Evolutionary conservation across 2,329 filamentous ascomycete species (phyloP), one percentile per base, ranked within the genome.

Genomic region (Alternaria metachromatica): DNA sequence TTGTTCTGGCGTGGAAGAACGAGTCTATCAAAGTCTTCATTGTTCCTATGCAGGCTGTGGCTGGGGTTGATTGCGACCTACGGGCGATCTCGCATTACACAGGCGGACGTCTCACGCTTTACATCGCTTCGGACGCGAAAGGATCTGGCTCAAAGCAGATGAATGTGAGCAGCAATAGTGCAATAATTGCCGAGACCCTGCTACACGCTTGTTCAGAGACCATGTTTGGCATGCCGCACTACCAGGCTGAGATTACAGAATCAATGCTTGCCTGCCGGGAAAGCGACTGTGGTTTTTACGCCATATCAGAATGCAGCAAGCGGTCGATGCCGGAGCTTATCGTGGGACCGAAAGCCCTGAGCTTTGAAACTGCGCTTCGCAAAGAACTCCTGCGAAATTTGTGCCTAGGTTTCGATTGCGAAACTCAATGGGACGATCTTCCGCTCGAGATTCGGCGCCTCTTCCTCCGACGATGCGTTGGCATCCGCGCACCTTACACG

Each of bases 371-470:
- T 6, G 58, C 63, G 3, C 73, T 80, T 44, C 82, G 81, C 55
- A 82, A 78, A 69, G 82, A 85, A n/a, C 72, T 85, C 2, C 72
- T 87, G 13, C 78, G 80, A 18, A 80, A 83, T 58, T 73, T 85
- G 5, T 85, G 83, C 53, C 72, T 87, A 23, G 84, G 84, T 0
- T 80, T 85, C 28, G 80, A 86, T 44, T 80, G 80, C 51, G 84
- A 87, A 57, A 80, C 79, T 10, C 78, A 85, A 28, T 87, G 86
- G 86, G 85, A 87, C 41, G 75, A 70, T 23, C 73, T 87, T 11
- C 84, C 85, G 4, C 70, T 79, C 15, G 77, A 81, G 8, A 81
- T 87, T 58, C 80, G 86, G 48, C 73, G 76, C n/a, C 70, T 83
- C 7, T 76, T 87, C 20, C 72, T 87, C 3, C 75, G 78, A 51